Conservation (phyloP, 1,284 basidiomycete species). For the Boletus smithii region DNA sequence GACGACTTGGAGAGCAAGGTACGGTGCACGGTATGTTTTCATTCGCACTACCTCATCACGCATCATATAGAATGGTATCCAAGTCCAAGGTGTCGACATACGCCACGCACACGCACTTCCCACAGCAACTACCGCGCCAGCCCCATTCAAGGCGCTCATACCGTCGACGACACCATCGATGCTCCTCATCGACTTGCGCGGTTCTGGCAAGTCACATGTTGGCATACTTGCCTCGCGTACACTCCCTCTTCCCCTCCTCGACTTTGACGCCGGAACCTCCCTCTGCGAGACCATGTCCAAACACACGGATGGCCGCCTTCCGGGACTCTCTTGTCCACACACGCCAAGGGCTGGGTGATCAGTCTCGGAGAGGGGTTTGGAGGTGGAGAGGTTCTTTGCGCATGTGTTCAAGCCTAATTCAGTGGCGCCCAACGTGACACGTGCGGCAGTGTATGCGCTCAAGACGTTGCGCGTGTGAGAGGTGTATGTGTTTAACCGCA, state of each 20-base stretch:
- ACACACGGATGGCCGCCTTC: constrained; percentile 79
- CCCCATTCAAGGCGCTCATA: constrained; percentile 25
- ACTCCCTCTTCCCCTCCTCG: constrained; percentile 78
- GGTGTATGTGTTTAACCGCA: constrained; percentile 88
- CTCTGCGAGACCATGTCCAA: constrained; percentile 77
- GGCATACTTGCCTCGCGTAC: constrained; percentile 75
- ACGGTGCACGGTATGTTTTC: constrained; percentile 9
- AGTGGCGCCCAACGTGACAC: constrained; percentile 66
- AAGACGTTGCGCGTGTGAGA: constrained; percentile 62
- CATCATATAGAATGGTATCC: constrained; percentile 75
- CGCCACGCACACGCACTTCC: constrained; percentile 40
- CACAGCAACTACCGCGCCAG: constrained; percentile 34
- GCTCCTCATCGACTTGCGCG: constrained; percentile 94
- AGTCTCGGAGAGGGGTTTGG: constrained; percentile 80
- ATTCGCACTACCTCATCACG: background rate
- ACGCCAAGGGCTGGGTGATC: constrained; percentile 68
- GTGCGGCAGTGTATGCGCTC: constrained; percentile 89
- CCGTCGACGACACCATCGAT: constrained; percentile 42
- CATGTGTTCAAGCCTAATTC: constrained; percentile 75
- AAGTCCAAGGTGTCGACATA: constrained; percentile 82
- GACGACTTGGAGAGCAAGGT: constrained; percentile 95
- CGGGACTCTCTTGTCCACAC: constrained; percentile 60
- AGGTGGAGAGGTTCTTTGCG: constrained; percentile 80
- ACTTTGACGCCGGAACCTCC: constrained; percentile 79
- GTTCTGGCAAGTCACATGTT: constrained; percentile 92